Percentiles rank a stretch among this genome's conserved stretches.
Conservation (phyloP, 2,329 filamentous ascomycete genomes). For the Monosporascus sp. region DNA sequence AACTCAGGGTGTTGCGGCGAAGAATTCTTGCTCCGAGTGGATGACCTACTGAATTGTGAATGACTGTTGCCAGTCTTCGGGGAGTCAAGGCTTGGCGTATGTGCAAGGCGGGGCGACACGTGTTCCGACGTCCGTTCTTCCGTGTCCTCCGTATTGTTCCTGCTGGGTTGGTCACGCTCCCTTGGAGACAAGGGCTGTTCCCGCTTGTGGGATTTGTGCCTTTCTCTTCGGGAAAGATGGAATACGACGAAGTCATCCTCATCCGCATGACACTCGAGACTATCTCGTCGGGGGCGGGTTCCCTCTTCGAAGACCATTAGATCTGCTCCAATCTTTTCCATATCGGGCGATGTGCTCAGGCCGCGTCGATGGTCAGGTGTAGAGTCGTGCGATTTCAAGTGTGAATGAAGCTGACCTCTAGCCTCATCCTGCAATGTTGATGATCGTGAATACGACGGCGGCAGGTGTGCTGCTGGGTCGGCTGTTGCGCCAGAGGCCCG, state of each 20-base stretch:
- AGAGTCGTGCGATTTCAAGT: background rate
- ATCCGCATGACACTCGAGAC: slow-evolving; percentile 18
- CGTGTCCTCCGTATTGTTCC: background rate
- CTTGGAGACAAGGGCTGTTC: background rate
- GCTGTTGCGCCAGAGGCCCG: too few relatives aligned
- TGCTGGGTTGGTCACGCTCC: background rate
- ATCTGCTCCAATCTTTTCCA: slow-evolving; percentile 17
- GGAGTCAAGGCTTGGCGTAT: background rate
- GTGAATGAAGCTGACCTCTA: background rate
- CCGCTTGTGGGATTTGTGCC: background rate
- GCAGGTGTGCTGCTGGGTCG: too few relatives aligned
- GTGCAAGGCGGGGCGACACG: background rate
- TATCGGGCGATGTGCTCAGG: slow-evolving; percentile 3
- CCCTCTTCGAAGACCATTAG: slow-evolving; percentile 17
- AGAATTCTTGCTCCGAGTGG: background rate
- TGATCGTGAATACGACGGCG: too few relatives aligned
- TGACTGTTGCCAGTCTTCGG: background rate
- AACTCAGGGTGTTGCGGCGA: background rate
- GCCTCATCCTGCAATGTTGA: too few relatives aligned
- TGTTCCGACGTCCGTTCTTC: background rate
- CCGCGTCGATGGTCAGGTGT: background rate
- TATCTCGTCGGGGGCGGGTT: slow-evolving; percentile 14
- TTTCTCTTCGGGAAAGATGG: background rate
- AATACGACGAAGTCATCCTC: slow-evolving; percentile 18
- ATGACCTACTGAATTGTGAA: background rate